phyloP scores from a whole-genome alignment of 805 yeast genomes.

The Limtongia smithiae region DNA sequence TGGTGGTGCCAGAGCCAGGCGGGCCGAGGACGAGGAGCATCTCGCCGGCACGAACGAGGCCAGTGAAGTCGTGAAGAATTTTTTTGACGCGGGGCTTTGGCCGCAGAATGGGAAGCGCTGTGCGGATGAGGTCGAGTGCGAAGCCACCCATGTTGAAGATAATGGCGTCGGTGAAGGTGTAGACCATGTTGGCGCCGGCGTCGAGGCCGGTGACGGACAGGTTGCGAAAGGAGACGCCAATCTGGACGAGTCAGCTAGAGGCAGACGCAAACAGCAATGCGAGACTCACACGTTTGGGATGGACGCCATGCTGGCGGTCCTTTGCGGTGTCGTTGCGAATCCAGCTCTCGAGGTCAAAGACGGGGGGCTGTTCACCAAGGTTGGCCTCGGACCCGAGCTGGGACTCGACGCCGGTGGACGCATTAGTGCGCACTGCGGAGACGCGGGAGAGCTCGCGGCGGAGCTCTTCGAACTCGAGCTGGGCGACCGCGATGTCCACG shows the following conservation, averaged over 20 bases:
- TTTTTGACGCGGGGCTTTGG: conserved; percentile 26
- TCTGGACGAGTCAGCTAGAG: not conserved
- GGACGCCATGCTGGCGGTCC: conserved; percentile 16
- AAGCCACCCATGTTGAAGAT: conserved; percentile 8
- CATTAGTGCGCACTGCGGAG: conserved; percentile 4
- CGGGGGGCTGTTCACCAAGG: conserved; percentile 4
- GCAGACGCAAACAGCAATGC: not conserved
- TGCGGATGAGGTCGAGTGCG: conserved; percentile 2
- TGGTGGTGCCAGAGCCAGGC: conserved; percentile 65
- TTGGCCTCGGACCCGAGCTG: conserved; percentile 4
- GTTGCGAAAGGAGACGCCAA: conserved; percentile 25
- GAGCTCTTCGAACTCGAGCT: conserved; percentile 23
- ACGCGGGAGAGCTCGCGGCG: conserved; percentile 24
- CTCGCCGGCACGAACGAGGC: conserved; percentile 57
- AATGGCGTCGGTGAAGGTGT: conserved; percentile 19
- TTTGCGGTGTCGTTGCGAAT: conserved; percentile 19
- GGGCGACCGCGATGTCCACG: conserved; percentile 22
- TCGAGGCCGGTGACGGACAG: conserved; percentile 22
- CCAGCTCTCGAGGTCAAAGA: conserved; percentile 25
- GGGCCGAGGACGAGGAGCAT: conserved; percentile 66
- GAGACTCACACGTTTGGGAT: conserved; percentile 17
- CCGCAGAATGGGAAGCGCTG: conserved; percentile 10
- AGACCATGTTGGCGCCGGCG: conserved; percentile 13
- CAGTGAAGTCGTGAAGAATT: conserved; percentile 35
- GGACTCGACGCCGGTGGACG: conserved; percentile 6